A percentile compares a stretch with the other conserved stretches of the same genome.
phyloP scores from a whole-genome alignment of 2,329 filamentous ascomycete genomes.

The Paraphoma chrysanthemicola region DNA sequence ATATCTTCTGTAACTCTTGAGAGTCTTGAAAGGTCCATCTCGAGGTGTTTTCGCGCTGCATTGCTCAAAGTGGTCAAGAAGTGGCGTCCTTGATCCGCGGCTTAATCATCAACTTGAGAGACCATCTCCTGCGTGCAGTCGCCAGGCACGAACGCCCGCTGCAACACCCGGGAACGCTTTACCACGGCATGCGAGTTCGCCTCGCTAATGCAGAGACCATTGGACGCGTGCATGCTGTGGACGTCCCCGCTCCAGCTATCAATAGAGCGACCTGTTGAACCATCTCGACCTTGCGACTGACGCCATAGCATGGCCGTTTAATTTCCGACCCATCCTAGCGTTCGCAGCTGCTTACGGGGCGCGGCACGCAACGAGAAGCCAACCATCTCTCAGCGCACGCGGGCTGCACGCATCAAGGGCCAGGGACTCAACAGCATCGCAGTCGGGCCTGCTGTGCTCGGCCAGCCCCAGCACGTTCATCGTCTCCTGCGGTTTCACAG shows the following conservation, averaged over 20 bases:
- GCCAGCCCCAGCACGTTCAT: conserved; percentile 6
- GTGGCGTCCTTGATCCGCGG: too few species aligned
- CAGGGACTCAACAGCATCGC: not conserved
- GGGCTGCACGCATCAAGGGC: not conserved
- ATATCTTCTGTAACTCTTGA: too few species aligned
- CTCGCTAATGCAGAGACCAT: not conserved
- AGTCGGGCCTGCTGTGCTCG: conserved; percentile 14
- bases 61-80: too few species aligned
- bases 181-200: not conserved
- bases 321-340: conserved; percentile 6
- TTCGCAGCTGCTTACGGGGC: not conserved
- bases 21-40: too few species aligned
- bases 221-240: not conserved
- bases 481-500: conserved; percentile 21
- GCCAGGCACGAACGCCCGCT: not conserved
- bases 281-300: conserved; percentile 1
- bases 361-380: not conserved
- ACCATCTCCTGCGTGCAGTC: too few species aligned
- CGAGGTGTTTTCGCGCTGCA: too few species aligned
- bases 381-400: not conserved
- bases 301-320: conserved; percentile 2
- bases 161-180: not conserved
- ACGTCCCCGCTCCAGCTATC: not conserved
- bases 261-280: not conserved
- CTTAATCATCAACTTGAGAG: too few species aligned